Percentiles rank a stretch among this genome's conserved stretches.
phyloP scores from a whole-genome alignment of 2,329 filamentous ascomycete genomes.

The Botryotinia calthae region DNA sequence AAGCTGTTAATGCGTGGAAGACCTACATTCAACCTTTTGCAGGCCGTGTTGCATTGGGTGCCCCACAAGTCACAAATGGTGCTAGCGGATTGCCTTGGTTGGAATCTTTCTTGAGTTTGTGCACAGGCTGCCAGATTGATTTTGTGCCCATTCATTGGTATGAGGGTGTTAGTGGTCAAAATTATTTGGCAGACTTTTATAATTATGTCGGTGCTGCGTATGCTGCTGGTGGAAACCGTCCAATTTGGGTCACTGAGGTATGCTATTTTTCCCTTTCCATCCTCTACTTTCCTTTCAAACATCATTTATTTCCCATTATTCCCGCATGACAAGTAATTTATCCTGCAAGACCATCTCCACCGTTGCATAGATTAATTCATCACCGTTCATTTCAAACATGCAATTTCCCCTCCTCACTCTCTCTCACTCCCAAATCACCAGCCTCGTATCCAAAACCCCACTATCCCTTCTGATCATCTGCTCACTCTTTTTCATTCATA shows the following conservation, averaged over 20 bases:
- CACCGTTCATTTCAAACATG: neutral
- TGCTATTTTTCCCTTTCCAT: too few relatives aligned
- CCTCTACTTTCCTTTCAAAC: too few relatives aligned
- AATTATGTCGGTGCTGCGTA: neutral
- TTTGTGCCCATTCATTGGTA: constrained; percentile 50
- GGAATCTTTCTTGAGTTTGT: constrained; percentile 43
- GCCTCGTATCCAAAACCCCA: neutral
- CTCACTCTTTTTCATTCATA: neutral
- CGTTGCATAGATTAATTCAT: neutral
- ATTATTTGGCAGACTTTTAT: constrained; percentile 39
- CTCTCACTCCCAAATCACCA: too few relatives aligned
- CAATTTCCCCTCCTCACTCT: too few relatives aligned
- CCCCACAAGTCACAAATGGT: constrained; percentile 49
- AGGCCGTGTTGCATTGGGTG: constrained; percentile 45
- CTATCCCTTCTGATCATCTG: neutral
- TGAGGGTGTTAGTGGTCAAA: constrained; percentile 43
- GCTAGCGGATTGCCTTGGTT: constrained; percentile 43
- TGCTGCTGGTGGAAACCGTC: constrained; percentile 9
- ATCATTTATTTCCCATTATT: too few relatives aligned
- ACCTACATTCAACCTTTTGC: constrained; percentile 46
- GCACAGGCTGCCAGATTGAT: constrained; percentile 45
- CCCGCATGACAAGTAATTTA: rapidly evolving
- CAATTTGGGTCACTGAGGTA: constrained; percentile 14
- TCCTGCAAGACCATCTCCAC: neutral
- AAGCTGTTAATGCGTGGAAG: constrained; percentile 43